Conservation (phyloP, 768 basidiomycete species). For the Pleurotus giganteus region DNA sequence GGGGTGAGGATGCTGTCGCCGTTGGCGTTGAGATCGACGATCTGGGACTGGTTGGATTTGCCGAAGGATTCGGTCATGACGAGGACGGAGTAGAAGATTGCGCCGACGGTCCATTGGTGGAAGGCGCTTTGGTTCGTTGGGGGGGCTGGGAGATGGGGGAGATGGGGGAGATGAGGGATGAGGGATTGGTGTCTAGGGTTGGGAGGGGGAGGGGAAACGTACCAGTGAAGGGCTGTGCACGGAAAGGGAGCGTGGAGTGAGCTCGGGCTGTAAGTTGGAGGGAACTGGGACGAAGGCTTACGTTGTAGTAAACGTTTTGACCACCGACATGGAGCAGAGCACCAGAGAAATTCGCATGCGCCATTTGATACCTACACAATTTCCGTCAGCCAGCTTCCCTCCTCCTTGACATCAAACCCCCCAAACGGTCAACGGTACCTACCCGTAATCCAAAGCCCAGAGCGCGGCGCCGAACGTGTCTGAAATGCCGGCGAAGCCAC, state of each 20-base stretch:
- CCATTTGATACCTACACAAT: slow-evolving; percentile 44
- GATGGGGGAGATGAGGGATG: neutral
- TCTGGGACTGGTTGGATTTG: slow-evolving; percentile 53
- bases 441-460: slow-evolving; percentile 59
- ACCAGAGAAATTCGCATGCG: slow-evolving; percentile 49
- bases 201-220: slow-evolving; percentile 24
- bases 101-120: slow-evolving; percentile 74
- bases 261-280: slow-evolving; percentile 18
- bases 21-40: slow-evolving; percentile 62
- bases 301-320: slow-evolving; percentile 65
- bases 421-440: neutral
- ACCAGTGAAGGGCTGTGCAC: slow-evolving; percentile 53
- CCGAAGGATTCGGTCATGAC: slow-evolving; percentile 70
- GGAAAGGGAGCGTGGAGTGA: slow-evolving; percentile 49
- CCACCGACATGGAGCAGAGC: slow-evolving; percentile 59
- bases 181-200: neutral
- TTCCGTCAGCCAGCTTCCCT: neutral
- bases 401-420: neutral
- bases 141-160: slow-evolving; percentile 34
- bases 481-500: slow-evolving; percentile 62
- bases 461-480: slow-evolving; percentile 63
- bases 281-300: slow-evolving; percentile 20
- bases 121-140: slow-evolving; percentile 57
- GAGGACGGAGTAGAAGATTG: slow-evolving; percentile 74
- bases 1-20: slow-evolving; percentile 55